Evolutionary conservation across 352 stramenopile species (phyloP), one percentile per base, ranked within the genome.

Genomic region (Phytophthora rubi): DNA sequence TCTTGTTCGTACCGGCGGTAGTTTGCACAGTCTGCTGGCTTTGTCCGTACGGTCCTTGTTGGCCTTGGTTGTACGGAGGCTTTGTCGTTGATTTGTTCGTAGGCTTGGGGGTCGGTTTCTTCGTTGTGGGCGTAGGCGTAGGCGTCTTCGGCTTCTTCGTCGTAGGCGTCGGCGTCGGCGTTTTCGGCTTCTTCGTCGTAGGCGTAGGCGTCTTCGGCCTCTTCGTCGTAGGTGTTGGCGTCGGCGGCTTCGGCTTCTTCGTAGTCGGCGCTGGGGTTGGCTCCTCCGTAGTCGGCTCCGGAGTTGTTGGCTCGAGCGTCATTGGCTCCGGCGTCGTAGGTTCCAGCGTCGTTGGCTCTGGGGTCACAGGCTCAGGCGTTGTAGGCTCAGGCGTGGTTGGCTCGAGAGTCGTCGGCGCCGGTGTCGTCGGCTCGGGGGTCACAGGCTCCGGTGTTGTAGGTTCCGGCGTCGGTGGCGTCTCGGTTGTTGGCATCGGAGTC

Each of bases 31-130:
- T 52, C 8, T 42, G 39, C 16, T 48, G 28, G 13, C 45, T 58
- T 10, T 55, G 53, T 5, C 58, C 57, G 26, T 12, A 21, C 12
- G 1, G 23, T 26, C 23, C 23, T 26, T 62, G 53, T 1, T 47
- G 18, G 3, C 55, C 55, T 37, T 75, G 68, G 32, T 54, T 37
- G 52, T 75, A 71, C n/a, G 62, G 56, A 33, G 61, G 54, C 42
- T 3, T 59, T 3, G 65, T 68, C 30, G 62, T 69, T 13, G 47
- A 47, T 42, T 54, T 59, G 1, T 51, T 32, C 8, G 53, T 64
- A 9, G 62, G 28, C 4, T 54, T 53, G 1, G 52, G 52, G 28
- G 51, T 45, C 28, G 26, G 51, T 21, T 57, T 23, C 51, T 37
- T 57, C 28, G 51, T 30, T 1, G 23, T 33, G 6, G 51, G 10